A percentile compares a stretch with the other conserved stretches of the same genome.
Conservation (phyloP, 306 rosid species). For the Psophocarpus tetragonolobus region DNA sequence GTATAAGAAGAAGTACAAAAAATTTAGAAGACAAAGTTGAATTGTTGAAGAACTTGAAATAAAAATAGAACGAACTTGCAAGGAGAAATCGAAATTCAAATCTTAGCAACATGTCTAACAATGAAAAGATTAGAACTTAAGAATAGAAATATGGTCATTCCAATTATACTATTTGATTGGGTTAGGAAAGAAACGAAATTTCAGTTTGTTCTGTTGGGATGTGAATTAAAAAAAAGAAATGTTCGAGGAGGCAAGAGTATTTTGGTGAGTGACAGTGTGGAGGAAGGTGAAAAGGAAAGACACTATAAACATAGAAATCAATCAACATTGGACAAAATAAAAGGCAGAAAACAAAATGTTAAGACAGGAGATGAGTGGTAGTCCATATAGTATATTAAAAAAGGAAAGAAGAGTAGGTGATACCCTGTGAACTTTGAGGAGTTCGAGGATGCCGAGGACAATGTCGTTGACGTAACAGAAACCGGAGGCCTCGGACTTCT, state of each 20-base stretch:
- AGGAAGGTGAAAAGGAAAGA: not conserved
- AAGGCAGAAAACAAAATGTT: not conserved
- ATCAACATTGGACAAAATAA: not conserved
- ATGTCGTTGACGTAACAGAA: conserved; percentile 92
- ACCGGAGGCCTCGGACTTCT: conserved; percentile 89
- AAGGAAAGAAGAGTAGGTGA: not conserved
- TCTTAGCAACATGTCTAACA: not conserved
- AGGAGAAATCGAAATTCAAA: not conserved
- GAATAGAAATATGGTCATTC: not conserved
- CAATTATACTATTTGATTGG: not conserved
- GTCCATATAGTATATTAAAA: no score
- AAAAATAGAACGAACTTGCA: no score
- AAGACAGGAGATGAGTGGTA: not conserved
- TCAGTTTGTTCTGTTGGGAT: not conserved
- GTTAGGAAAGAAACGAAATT: not conserved
- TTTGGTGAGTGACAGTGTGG: not conserved
- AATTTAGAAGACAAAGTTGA: not conserved
- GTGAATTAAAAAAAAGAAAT: not conserved
- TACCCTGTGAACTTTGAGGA: conserved; percentile 74
- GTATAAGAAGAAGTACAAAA: not conserved
- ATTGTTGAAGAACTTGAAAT: not conserved
- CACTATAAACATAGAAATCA: not conserved
- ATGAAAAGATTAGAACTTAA: conserved; percentile 6
- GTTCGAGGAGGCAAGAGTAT: not conserved
- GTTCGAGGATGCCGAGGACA: conserved; percentile 89